phyloP scores from a whole-genome alignment of 257 asterid species.

The Capsicum rhomboideum region DNA sequence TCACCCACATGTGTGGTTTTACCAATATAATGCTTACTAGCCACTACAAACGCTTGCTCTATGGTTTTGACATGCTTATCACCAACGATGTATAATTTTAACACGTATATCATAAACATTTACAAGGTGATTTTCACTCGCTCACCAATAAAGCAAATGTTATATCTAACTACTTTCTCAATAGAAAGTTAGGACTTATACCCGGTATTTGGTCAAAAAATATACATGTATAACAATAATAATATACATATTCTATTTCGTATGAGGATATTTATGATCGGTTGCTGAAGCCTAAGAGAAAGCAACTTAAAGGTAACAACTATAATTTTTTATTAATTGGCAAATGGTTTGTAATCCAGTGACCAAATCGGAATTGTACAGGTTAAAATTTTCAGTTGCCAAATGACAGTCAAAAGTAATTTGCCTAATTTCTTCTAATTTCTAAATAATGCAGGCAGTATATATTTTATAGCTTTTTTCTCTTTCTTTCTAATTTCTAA shows the following conservation, averaged over 20 bases:
- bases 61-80: too few relatives aligned
- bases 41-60: too few relatives aligned
- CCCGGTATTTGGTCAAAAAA: too few relatives aligned
- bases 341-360: not conserved
- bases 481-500: not conserved
- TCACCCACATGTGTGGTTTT: too few relatives aligned
- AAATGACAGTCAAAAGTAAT: not conserved
- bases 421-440: not conserved
- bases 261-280: not conserved
- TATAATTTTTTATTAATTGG: not conserved
- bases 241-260: not conserved
- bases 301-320: not conserved
- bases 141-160: too few relatives aligned
- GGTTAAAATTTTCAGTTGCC: not conserved
- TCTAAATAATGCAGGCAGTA: too few relatives aligned
- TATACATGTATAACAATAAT: not conserved
- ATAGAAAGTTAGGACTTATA: too few relatives aligned
- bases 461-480: not conserved
- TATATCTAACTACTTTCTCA: too few relatives aligned
- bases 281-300: not conserved
- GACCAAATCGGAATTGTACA: not conserved
- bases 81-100: too few relatives aligned
- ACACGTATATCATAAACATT: too few relatives aligned
- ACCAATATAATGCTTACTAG: too few relatives aligned
- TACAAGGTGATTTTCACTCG: too few relatives aligned